Evolutionary conservation across 352 stramenopile genomes (phyloP).

Genomic region (Phytophthora meadii): DNA sequence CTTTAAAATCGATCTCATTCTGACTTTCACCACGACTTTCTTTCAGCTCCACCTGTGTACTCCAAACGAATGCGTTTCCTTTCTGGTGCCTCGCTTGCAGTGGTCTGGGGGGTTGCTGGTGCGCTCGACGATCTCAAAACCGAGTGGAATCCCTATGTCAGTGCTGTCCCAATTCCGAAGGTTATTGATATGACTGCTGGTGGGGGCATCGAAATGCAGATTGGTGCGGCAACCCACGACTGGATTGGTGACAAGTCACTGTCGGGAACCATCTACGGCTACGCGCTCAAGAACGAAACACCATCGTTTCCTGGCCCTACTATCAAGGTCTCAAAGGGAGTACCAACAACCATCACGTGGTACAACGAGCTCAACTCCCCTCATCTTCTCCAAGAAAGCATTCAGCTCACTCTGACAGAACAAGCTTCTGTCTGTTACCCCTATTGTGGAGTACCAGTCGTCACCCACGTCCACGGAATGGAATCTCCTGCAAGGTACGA

Average conservation of each 20-base stretch:
- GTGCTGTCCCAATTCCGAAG: conserved; percentile 43
- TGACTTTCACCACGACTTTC: conserved; percentile 10
- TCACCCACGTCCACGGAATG: conserved; percentile 62
- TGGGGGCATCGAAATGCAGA: conserved; percentile 51
- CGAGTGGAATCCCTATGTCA: conserved; percentile 52
- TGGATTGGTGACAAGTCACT: conserved; percentile 45
- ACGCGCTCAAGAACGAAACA: conserved; percentile 45
- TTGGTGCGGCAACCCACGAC: conserved; percentile 40
- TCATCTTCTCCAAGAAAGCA: conserved; percentile 48
- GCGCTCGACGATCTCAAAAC: conserved; percentile 46
- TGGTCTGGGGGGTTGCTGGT: conserved; percentile 1
- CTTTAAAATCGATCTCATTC: conserved; percentile 14
- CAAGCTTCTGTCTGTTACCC: conserved; percentile 54
- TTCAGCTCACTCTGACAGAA: conserved; percentile 42
- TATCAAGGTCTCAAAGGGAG: conserved; percentile 41
- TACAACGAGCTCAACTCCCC: conserved; percentile 46
- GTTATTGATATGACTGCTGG: conserved; percentile 49
- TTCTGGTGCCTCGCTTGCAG: not conserved
- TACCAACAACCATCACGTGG: conserved; percentile 49
- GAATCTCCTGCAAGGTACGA: conserved; percentile 56
- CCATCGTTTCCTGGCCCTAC: conserved; percentile 42
- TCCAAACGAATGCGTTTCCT: not conserved
- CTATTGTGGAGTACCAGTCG: conserved; percentile 60
- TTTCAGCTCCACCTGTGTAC: conserved; percentile 25
- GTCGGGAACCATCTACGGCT: conserved; percentile 45